Conservation (phyloP, 2,329 filamentous ascomycete species). For the Venturia pyrina region DNA sequence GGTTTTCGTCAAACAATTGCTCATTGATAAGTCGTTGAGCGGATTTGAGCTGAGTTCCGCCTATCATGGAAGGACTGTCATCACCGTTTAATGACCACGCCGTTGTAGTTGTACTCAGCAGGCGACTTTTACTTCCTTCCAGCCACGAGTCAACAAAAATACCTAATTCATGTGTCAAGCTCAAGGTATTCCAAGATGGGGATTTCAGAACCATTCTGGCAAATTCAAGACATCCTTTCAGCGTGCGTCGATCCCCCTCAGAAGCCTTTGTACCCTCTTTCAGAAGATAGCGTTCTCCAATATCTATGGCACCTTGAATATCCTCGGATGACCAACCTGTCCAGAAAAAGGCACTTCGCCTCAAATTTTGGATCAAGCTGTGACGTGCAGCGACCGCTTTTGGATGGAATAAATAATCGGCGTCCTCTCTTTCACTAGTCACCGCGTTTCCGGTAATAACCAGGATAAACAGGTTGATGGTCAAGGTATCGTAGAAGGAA, state of each 20-base stretch:
- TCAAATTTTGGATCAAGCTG: slow-evolving; percentile 64
- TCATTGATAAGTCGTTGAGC: slow-evolving; percentile 46
- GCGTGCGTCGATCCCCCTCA: slow-evolving; percentile 47
- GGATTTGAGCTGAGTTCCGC: slow-evolving; percentile 44
- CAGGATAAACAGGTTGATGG: slow-evolving; percentile 75
- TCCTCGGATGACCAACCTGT: slow-evolving; percentile 60
- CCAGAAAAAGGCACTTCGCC: slow-evolving; percentile 80
- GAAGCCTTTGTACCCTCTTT: slow-evolving; percentile 51
- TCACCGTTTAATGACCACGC: slow-evolving; percentile 54
- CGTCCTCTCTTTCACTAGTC: slow-evolving; percentile 71
- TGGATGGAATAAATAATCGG: slow-evolving; percentile 82
- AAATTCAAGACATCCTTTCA: slow-evolving; percentile 56
- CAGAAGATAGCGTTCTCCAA: slow-evolving; percentile 56
- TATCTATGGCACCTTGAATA: slow-evolving; percentile 53
- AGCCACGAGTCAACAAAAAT: slow-evolving; percentile 62
- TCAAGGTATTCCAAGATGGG: slow-evolving; percentile 55
- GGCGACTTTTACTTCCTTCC: slow-evolving; percentile 39
- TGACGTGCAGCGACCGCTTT: slow-evolving; percentile 58
- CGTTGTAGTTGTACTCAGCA: neutral
- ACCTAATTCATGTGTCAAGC: slow-evolving; percentile 66
- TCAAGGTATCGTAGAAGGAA: slow-evolving; percentile 74
- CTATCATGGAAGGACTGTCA: slow-evolving; percentile 41
- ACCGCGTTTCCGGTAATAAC: slow-evolving; percentile 79
- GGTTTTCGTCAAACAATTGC: slow-evolving; percentile 18
- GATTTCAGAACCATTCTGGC: slow-evolving; percentile 52